phyloP scores from a whole-genome alignment of 352 stramenopile species.

The Globisporangium irregulare region DNA sequence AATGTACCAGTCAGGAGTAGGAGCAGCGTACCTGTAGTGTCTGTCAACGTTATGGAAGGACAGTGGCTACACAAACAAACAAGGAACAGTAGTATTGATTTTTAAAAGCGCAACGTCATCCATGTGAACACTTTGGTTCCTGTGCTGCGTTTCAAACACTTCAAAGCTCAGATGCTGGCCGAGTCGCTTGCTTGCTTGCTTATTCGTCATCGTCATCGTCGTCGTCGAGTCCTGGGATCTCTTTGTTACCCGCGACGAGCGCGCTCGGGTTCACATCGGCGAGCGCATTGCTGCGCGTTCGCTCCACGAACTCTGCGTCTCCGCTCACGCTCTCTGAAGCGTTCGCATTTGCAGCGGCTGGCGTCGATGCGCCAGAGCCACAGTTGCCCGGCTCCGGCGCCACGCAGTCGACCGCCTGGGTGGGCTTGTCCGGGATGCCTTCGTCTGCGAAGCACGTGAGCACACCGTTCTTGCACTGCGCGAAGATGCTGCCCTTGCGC shows the following conservation, averaged over 20 bases:
- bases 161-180: not conserved
- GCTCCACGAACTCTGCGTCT: conserved; percentile 6
- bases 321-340: not conserved
- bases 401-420: conserved; percentile 25
- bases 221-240: conserved; percentile 11
- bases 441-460: conserved; percentile 40
- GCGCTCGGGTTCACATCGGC: conserved; percentile 27
- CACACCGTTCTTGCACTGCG: conserved; percentile 33
- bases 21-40: not conserved
- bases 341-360: conserved; percentile 11
- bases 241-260: conserved; percentile 27
- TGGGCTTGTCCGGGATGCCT: conserved; percentile 39
- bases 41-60: not conserved
- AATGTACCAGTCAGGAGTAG: not conserved
- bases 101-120: not conserved
- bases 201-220: not conserved
- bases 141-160: not conserved
- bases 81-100: not conserved
- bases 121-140: not conserved
- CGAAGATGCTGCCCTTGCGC: conserved; percentile 34
- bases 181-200: not conserved
- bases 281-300: conserved; percentile 5
- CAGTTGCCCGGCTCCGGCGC: conserved; percentile 33
- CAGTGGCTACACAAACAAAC: not conserved
- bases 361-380: conserved; percentile 16